Base-by-base conservation (phyloP, 2,329 filamentous ascomycete species). In the Penicillium concentricum region DNA sequence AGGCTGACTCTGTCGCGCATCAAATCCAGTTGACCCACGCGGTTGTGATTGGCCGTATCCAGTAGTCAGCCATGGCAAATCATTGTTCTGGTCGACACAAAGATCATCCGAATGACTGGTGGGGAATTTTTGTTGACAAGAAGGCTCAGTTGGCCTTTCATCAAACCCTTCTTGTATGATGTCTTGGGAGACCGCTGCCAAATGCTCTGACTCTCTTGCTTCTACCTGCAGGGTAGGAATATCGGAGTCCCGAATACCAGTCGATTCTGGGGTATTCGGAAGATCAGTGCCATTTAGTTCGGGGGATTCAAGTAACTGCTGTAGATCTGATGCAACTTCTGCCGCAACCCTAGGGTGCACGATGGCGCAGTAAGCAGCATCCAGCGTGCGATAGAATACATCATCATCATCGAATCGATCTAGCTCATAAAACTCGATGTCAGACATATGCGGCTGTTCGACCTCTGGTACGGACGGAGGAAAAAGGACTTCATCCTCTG, bases 301-400 rank as follows among this genome's bases (percentile, higher is more conserved):
- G 2, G 34, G 34, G 9, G 34, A 51, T 18, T 42, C 39, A 49
- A 52, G 12, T 32, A 24, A 16, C 7, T 30, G 20, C 16, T 46
- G 54, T 13, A 45, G 16, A 20, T 42, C 4, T 35, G 32, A 41
- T 24, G 49, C 54, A 46, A 46, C 30, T 35, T 28, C 28, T 26
- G 32, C 48, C 16, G 20, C 32, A 28, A 46, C 7, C 8, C 28
- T 18, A 24, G 54, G 43, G 28, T 15, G 13, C 20, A 54, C 30
- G 16, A 57, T 53, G 13, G 38, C 22, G 39, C 15, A 2, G 26
- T 57, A 57, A 30, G 54, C 52, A 15, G 46, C 42, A 22, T 60
- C 54, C 28, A 57, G 22, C 6, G 49, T 45, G 26, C 54, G 38
- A 24, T 53, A 58, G 15, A 60, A 52, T 5, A 32, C 10, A 22